Evolutionary conservation across 768 basidiomycete genomes (phyloP), one percentile per base, ranked within the genome.

Genomic region (Pseudohyphozyma bogoriensis): DNA sequence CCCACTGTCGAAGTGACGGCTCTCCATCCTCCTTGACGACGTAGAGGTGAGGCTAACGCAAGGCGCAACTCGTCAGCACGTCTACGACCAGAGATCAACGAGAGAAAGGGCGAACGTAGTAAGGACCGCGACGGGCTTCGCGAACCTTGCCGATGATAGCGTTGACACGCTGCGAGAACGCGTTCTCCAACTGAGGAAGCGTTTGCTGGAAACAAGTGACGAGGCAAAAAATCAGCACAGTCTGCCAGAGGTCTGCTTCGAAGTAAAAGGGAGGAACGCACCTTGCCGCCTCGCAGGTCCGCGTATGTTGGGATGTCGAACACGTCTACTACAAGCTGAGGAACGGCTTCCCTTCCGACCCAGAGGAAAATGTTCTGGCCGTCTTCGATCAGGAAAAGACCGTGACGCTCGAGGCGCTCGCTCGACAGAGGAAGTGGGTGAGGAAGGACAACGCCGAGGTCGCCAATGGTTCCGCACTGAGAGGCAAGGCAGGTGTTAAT

Each of bases 1-100:
- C 95, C 95, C 95, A 99, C 60, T 91, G 80, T 62, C 92, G 80
- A 70, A 99, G 78, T 47, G 91, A 85, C 9, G 90, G 87, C 74
- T 99, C 95, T 61, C 91, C 93, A 68, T 99, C 95, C 73, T 96
- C 91, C 76, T 97, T 99, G 70, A 97, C 91, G 55, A 96, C 78
- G 70, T 96, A 99, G 10, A 99, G 77, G 73, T 96, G 90, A 11
- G 89, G 89, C 71, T 55, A 54, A n/a, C 11, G 15, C 10, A 42
- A 31, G 13, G n/a, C n/a, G n/a, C n/a, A n/a, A n/a, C n/a, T n/a
- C n/a, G 33, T 51, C 35, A 51, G 33, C 40, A n/a, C n/a, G n/a
- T n/a, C n/a, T 11, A 40, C 2, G 26, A 3, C 15, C 1, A 7
- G 8, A 4, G 28, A 10, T 6, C 15, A 15, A 13, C 24, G n/a